Conservation (phyloP, 2,329 filamentous ascomycete species). For the Microcyclospora tardicrescens region DNA sequence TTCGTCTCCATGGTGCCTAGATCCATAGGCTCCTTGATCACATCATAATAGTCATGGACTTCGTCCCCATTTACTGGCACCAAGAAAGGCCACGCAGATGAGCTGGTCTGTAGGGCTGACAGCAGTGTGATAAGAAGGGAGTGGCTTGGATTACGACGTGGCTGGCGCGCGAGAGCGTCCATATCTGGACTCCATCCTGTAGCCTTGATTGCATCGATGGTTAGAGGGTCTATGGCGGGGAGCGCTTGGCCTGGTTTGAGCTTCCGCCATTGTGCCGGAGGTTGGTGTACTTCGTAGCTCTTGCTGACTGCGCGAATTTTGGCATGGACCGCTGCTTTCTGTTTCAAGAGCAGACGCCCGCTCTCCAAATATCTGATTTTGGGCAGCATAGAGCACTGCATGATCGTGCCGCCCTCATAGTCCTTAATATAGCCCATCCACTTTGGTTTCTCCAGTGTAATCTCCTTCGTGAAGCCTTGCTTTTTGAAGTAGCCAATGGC, state of each 20-base stretch:
- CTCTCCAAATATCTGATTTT: conserved; percentile 87
- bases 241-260: conserved; percentile 36
- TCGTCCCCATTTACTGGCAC: conserved; percentile 90
- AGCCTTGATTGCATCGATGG: conserved; percentile 73
- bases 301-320: conserved; percentile 89
- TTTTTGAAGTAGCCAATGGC: conserved; percentile 99
- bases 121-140: conserved; percentile 85
- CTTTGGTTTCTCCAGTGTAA: conserved; percentile 73
- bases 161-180: conserved; percentile 90
- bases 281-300: conserved; percentile 73
- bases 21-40: conserved; percentile 97
- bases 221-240: conserved; percentile 66
- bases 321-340: conserved; percentile 87
- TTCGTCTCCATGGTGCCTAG: conserved; percentile 90
- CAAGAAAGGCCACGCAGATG: conserved; percentile 86
- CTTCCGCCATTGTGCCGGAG: conserved; percentile 75
- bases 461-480: conserved; percentile 97
- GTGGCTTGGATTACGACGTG: conserved; percentile 91
- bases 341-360: conserved; percentile 88
- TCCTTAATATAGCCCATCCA: conserved; percentile 99
- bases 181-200: conserved; percentile 96
- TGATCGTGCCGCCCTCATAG: conserved; percentile 96
- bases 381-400: conserved; percentile 97
- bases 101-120: conserved; percentile 90
- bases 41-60: conserved; percentile 96